Evolutionary conservation across 2,329 filamentous ascomycete genomes (phyloP).

Genomic region (Penicillium fuscoglaucum): DNA sequence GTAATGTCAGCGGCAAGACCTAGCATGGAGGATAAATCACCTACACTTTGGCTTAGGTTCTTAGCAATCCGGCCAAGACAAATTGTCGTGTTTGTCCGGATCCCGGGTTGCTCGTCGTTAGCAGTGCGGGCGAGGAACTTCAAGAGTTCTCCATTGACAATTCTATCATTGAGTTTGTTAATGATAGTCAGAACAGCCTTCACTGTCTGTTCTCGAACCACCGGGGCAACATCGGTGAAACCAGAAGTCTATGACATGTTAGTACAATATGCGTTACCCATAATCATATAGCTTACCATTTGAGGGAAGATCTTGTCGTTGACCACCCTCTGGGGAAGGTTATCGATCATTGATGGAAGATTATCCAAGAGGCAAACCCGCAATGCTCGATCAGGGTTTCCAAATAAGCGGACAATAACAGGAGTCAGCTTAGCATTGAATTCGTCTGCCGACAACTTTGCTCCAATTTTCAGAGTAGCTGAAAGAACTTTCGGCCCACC

Average conservation of each 20-base stretch:
- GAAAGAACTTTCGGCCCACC: constrained; percentile 88
- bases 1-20: constrained; percentile 27
- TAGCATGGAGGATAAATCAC: constrained; percentile 9
- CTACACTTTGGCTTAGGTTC: constrained; percentile 67
- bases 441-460: constrained; percentile 84
- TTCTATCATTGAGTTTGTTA: constrained; percentile 84
- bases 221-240: constrained; percentile 85
- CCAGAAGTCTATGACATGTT: constrained; percentile 69
- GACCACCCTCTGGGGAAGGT: constrained; percentile 80
- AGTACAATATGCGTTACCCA: neutral
- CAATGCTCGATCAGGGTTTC: constrained; percentile 87
- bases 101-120: constrained; percentile 96
- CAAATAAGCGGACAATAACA: constrained; percentile 81
- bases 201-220: constrained; percentile 92
- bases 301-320: constrained; percentile 97
- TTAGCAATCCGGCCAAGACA: constrained; percentile 95
- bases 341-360: constrained; percentile 86
- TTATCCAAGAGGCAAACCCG: constrained; percentile 89
- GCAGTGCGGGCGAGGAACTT: constrained; percentile 91
- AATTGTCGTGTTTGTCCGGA: constrained; percentile 96
- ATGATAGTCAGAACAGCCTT: constrained; percentile 90
- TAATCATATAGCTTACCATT: constrained; percentile 58
- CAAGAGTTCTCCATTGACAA: constrained; percentile 89
- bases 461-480: constrained; percentile 85
- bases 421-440: constrained; percentile 83